phyloP scores from a whole-genome alignment of 2,329 filamentous ascomycete species.

The Pseudocercospora ulei region DNA sequence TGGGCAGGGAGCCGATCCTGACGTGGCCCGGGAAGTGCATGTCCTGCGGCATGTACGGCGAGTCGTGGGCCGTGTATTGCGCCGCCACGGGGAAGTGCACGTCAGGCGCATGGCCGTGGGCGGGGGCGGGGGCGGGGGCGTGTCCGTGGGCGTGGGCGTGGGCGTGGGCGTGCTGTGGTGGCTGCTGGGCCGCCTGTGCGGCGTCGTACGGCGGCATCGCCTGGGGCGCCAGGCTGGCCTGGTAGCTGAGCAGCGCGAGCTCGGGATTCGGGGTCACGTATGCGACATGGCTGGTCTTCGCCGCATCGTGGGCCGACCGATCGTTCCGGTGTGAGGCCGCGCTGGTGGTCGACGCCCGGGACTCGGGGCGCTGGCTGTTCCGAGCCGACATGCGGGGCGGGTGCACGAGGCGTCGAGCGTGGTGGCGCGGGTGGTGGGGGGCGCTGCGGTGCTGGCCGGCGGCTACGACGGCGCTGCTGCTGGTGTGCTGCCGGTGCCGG shows the following conservation, averaged over 20 bases:
- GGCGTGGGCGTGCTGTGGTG: conserved; percentile 15
- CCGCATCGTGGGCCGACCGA: conserved; percentile 24
- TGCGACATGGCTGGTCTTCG: conserved; percentile 13
- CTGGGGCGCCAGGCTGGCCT: conserved; percentile 26
- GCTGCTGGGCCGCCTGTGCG: conserved; percentile 11
- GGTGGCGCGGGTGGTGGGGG: conserved; percentile 15
- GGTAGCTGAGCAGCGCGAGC: conserved; percentile 30
- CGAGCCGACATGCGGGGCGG: conserved; percentile 26
- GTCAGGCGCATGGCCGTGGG: conserved; percentile 23
- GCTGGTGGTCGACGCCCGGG: conserved; percentile 33
- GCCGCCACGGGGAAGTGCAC: conserved; percentile 21
- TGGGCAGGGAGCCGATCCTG: conserved; percentile 27
- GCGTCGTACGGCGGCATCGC: conserved; percentile 21
- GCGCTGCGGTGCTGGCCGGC: no score
- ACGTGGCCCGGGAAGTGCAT: conserved; percentile 25
- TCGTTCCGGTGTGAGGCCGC: conserved; percentile 30
- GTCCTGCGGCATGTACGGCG: conserved; percentile 27
- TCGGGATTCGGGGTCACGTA: conserved; percentile 26
- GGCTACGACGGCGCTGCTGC: not conserved
- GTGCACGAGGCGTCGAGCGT: conserved; percentile 19
- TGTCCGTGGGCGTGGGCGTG: no score
- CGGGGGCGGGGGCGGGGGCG: no score
- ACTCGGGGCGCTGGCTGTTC: conserved; percentile 29
- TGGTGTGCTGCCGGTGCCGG: conserved; percentile 3
- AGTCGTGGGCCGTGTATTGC: conserved; percentile 25